These are phyloP conservation scores for Eucalyptus marginata DNA, from an alignment of 345 rosid species.

Conservation along the genomic window DNA sequence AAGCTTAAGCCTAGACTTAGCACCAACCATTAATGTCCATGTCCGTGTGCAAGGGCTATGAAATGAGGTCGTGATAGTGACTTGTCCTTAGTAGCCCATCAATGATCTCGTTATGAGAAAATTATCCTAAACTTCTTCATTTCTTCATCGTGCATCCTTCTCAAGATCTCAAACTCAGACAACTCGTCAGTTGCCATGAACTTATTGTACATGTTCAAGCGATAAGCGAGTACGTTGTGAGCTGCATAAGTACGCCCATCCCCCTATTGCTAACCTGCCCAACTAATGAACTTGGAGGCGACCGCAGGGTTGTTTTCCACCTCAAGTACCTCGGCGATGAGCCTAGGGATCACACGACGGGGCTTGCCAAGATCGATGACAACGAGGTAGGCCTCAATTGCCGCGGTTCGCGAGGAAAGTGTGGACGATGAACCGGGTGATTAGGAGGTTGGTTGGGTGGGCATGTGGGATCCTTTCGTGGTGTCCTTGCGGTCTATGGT, in stretches of 20 bases:
- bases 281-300: constrained; percentile 69
- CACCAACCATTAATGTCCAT: no score
- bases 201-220: constrained; percentile 46
- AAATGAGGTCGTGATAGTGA: no score
- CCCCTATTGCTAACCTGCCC: constrained; percentile 90
- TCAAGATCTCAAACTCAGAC: constrained; percentile 73
- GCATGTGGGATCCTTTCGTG: neutral
- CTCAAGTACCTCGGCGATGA: constrained; percentile 68
- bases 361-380: constrained; percentile 64
- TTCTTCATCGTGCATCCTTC: constrained; percentile 84
- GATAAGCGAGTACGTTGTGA: constrained; percentile 80
- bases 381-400: constrained; percentile 51
- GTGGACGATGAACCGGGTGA: constrained; percentile 65
- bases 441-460: constrained; percentile 16
- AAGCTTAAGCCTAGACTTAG: no score
- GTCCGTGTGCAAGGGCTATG: no score
- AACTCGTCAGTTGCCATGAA: constrained; percentile 76
- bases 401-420: constrained; percentile 15
- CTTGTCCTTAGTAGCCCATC: constrained; percentile 37
- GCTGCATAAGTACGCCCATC: constrained; percentile 48
- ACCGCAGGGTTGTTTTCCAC: constrained; percentile 31
- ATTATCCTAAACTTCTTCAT: constrained; percentile 75
- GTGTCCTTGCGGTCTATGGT: no score
- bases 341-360: constrained; percentile 66
- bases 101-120: constrained; percentile 59